These are phyloP conservation scores for Sanguinoderma infundibulare DNA, from an alignment of 1,284 basidiomycete genomes.

Conservation along the genomic window DNA sequence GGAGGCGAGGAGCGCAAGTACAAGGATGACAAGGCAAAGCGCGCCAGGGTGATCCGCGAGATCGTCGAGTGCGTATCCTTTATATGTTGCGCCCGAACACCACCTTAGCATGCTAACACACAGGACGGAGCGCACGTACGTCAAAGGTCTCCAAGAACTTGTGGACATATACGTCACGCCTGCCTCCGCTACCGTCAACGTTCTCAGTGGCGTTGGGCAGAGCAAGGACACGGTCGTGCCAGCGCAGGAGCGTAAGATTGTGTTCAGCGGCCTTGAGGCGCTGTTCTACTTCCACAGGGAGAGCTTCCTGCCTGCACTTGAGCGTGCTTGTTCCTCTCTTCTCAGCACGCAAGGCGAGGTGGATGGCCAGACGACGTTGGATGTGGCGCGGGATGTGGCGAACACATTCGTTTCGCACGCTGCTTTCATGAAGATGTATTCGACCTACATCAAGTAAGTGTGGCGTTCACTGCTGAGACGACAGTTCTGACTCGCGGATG, in stretches of 20 bases:
- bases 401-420: slow-evolving; percentile 91
- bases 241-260: slow-evolving; percentile 85
- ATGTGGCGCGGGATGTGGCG: slow-evolving; percentile 83
- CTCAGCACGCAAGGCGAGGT: slow-evolving; percentile 61
- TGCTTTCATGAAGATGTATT: slow-evolving; percentile 97
- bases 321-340: slow-evolving; percentile 73
- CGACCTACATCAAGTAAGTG: slow-evolving; percentile 92
- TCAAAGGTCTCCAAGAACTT: slow-evolving; percentile 90
- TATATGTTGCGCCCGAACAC: slow-evolving; percentile 5
- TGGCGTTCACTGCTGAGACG: slow-evolving; percentile 6
- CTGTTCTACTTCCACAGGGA: slow-evolving; percentile 92
- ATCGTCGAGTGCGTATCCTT: slow-evolving; percentile 77
- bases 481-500: slow-evolving; percentile 13
- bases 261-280: slow-evolving; percentile 92
- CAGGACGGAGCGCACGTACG: slow-evolving; percentile 95
- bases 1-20: slow-evolving; percentile 76
- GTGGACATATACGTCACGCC: slow-evolving; percentile 96
- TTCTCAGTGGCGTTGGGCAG: slow-evolving; percentile 71
- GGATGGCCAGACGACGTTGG: slow-evolving; percentile 75
- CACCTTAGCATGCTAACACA: slow-evolving; percentile 23
- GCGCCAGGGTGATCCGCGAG: slow-evolving; percentile 81
- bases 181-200: slow-evolving; percentile 71
- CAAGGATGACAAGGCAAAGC: slow-evolving; percentile 86
- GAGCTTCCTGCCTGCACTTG: slow-evolving; percentile 90
- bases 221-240: slow-evolving; percentile 87